A percentile compares a stretch with the other conserved stretches of the same genome.
These are phyloP conservation scores for Panaeolus papilionaceus DNA, from an alignment of 768 basidiomycete genomes.

Conservation along the genomic window DNA sequence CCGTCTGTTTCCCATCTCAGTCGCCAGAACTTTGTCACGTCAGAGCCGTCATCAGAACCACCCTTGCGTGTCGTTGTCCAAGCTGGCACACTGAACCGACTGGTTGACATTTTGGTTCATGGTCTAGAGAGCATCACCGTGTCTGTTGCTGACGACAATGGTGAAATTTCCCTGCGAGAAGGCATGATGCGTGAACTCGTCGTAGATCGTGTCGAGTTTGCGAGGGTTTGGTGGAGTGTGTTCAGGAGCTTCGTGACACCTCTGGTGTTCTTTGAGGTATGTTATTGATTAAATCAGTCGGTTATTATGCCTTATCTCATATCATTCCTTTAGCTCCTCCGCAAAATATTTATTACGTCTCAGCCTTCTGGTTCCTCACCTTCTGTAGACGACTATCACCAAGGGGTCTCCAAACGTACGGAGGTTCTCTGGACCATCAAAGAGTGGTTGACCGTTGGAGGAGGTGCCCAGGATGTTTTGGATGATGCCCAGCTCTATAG, in stretches of 20 bases:
- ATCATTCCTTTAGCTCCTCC: slow-evolving; percentile 58
- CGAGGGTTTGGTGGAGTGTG: slow-evolving; percentile 81
- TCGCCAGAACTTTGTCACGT: slow-evolving; percentile 58
- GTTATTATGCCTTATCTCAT: slow-evolving; percentile 14
- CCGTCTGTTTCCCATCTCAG: slow-evolving; percentile 76
- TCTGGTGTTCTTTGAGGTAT: slow-evolving; percentile 83
- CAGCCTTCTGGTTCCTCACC: slow-evolving; percentile 50
- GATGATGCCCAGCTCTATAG: slow-evolving; percentile 72
- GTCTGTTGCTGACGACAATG: slow-evolving; percentile 85
- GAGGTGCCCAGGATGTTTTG: slow-evolving; percentile 80
- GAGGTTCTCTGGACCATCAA: slow-evolving; percentile 70
- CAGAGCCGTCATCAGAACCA: slow-evolving; percentile 71
- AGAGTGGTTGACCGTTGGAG: slow-evolving; percentile 76
- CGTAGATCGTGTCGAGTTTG: slow-evolving; percentile 77
- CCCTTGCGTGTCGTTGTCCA: slow-evolving; percentile 79
- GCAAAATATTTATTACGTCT: slow-evolving; percentile 72
- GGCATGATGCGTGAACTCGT: slow-evolving; percentile 75
- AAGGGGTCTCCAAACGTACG: slow-evolving; percentile 57
- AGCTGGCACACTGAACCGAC: slow-evolving; percentile 76
- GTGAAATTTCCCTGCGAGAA: slow-evolving; percentile 80
- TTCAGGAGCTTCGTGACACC: slow-evolving; percentile 86
- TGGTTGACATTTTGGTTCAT: slow-evolving; percentile 79
- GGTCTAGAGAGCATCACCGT: slow-evolving; percentile 81
- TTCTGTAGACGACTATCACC: slow-evolving; percentile 51
- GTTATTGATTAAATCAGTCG: slow-evolving; percentile 24